Base-by-base conservation (phyloP, 2,329 filamentous ascomycete genomes). In the Fusarium sp. region DNA sequence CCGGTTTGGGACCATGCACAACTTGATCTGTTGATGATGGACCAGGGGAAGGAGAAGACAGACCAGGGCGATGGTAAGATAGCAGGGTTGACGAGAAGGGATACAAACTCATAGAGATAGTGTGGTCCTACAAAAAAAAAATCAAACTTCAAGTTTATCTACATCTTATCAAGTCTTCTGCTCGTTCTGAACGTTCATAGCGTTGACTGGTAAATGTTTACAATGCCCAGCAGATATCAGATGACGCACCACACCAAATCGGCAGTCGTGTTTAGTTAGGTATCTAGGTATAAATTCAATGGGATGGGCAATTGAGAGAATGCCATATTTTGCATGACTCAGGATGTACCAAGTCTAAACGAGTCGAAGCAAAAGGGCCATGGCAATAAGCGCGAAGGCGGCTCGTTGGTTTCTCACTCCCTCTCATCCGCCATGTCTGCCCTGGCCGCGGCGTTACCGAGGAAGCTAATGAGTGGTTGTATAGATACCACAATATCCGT, bases 361-460 rank as follows among this genome's bases (percentile, higher is more conserved):
- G 44, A 30, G 11, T 26, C 14, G 26, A 44, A 20, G 14, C 20
- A 30, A 52, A 59, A 60, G 43, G 49, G 65, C 45, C 47, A 53
- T 48, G 52, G 40, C 44, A 57, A 55, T 62, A 68, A 68, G 65
- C 65, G 65, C 65, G 60, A 58, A 50, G 51, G 65, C 65, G 65
- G 50, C 50, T 61, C 54, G 36, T n/a, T 28, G 30, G 43, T 47
- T 21, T 64, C 50, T 10, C 59, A 65, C 65, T 64, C 64, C 60
- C 49, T 47, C 58, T 47, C 38, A 23, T 45, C 24, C n/a, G 26
- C 32, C 38, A 46, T 60, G 32, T 36, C 51, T 47, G 32, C 38
- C 26, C 26, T 28, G 26, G 26, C 26, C 26, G 42, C 63, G 44
- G 44, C 36, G 48, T 52, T 67, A 42, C 63, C 63, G 58, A 55